Conservation (phyloP, 495 filamentous ascomycete species). For the Pyrenula massariospora region DNA sequence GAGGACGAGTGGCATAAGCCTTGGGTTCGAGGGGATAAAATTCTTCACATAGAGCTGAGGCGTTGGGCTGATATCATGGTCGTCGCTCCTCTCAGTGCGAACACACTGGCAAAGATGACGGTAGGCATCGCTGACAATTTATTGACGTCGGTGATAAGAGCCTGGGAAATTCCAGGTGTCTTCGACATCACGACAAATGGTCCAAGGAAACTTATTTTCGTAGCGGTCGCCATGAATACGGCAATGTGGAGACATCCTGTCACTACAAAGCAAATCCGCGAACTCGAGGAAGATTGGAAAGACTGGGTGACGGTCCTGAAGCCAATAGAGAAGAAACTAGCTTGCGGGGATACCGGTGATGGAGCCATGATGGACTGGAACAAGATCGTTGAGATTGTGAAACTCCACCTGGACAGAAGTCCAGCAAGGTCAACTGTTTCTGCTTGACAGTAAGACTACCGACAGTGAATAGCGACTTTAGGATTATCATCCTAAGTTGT, state of each 20-base stretch:
- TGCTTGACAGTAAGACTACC: too few relatives aligned
- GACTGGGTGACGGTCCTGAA: constrained; percentile 69
- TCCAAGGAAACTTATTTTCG: constrained; percentile 18
- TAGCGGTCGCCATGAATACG: constrained; percentile 68
- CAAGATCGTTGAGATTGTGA: constrained; percentile 54
- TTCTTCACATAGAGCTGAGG: constrained; percentile 79
- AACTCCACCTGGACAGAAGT: constrained; percentile 25
- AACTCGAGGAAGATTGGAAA: constrained; percentile 62
- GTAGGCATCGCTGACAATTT: constrained; percentile 57
- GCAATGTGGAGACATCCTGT: constrained; percentile 83
- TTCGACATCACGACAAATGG: constrained; percentile 32
- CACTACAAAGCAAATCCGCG: constrained; percentile 55
- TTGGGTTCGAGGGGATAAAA: constrained; percentile 47
- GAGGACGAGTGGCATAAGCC: constrained; percentile 69
- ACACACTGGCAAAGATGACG: constrained; percentile 68
- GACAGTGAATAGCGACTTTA: too few relatives aligned
- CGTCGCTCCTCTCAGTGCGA: constrained; percentile 68
- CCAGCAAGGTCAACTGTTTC: too few relatives aligned
- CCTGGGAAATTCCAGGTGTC: constrained; percentile 69
- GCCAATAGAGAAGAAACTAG: constrained; percentile 60
- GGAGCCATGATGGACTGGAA: constrained; percentile 73
- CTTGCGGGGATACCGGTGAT: constrained; percentile 69
- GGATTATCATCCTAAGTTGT: too few relatives aligned
- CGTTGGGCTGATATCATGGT: constrained; percentile 72
- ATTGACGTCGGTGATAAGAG: constrained; percentile 61